These are phyloP conservation scores for Dendrobium huoshanense DNA, from an alignment of 106 monocot genomes.

Conservation along the genomic window DNA sequence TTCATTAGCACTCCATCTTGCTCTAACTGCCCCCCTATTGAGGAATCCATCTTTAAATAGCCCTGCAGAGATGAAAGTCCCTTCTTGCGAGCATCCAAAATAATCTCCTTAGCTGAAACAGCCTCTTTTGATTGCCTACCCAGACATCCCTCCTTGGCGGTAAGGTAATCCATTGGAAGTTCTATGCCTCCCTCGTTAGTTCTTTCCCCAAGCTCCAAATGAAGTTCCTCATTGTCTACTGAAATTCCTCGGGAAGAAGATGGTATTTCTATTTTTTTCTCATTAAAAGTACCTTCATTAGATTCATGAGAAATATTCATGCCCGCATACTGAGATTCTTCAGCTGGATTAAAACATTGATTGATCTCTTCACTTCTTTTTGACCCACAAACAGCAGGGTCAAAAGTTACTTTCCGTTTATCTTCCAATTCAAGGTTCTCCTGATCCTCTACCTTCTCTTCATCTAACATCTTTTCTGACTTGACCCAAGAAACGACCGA, in stretches of 20 bases:
- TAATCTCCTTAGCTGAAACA: not conserved
- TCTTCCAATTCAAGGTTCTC: conserved; percentile 3
- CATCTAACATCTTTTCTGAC: not conserved
- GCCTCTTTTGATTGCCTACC: not conserved
- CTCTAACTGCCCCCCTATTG: not conserved
- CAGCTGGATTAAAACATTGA: conserved; percentile 1
- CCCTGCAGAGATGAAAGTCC: not conserved
- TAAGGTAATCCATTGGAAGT: not conserved
- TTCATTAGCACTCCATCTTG: not conserved
- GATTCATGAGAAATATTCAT: not conserved
- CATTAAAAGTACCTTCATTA: not conserved
- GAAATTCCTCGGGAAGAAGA: not conserved
- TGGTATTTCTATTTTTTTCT: conserved; percentile 8
- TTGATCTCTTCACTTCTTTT: not conserved
- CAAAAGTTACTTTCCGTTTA: not conserved
- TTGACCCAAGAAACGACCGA: not conserved
- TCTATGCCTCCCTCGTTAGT: not conserved
- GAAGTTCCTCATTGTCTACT: not conserved
- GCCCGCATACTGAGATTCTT: not conserved
- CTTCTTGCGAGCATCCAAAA: not conserved
- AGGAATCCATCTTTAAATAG: not conserved
- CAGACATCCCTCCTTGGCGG: not conserved
- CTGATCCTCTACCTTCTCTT: conserved; percentile 1
- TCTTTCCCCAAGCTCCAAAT: conserved; percentile 1
- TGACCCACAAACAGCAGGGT: not conserved